Base-by-base conservation (phyloP, 352 stramenopile species). In the Phytophthora pini region DNA sequence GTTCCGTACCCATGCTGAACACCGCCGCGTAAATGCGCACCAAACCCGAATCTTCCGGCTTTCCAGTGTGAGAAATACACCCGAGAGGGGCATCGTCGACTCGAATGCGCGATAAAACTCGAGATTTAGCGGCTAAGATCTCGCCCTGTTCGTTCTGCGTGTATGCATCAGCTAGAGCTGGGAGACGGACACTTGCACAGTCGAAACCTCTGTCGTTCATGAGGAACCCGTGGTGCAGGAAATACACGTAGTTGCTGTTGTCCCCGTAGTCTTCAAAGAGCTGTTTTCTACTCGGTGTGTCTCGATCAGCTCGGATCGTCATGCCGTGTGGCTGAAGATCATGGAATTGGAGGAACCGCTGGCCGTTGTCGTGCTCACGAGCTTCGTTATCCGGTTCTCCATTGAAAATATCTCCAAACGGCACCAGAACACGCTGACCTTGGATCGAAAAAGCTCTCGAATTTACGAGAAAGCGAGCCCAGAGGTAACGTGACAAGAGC, bases 231-330 rank as follows among this genome's bases (percentile, higher is more conserved):
- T 98, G 93, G 49, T 97, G 79, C 31, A 97, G 49, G 17, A 98
- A 80, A 54, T 91, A 94, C 4, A 89, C 72, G 68, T 90, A 92
- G 60, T 97, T 98, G 74, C 86, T 84, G 61, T 97, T 97, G 79
- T 98, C 92, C n/a, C 94, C 94, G 41, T 99, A 99, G 73, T 98
- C 94, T 77, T 98, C 95, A 55, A 97, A 93, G 5, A 98, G 65
- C 57, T 98, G 92, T 2, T 68, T 36, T 8, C 53, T 60, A 0
- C 24, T 46, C 0, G 8, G 22, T 5, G 72, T 79, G 0, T 52
- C 13, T 11, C 90, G 85, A 63, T 97, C 92, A 5, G 88, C 84
- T 20, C 68, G 69, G n/a, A 97, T 79, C 3, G 64, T 60, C 63
- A 94, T 85, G 5, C 70, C 76, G n/a, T 52, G 29, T 20, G 54